Percentiles rank a stretch among this genome's conserved stretches.
Evolutionary conservation across 805 yeast genomes (phyloP).

Genomic region (Ogataea parapolymorpha): DNA sequence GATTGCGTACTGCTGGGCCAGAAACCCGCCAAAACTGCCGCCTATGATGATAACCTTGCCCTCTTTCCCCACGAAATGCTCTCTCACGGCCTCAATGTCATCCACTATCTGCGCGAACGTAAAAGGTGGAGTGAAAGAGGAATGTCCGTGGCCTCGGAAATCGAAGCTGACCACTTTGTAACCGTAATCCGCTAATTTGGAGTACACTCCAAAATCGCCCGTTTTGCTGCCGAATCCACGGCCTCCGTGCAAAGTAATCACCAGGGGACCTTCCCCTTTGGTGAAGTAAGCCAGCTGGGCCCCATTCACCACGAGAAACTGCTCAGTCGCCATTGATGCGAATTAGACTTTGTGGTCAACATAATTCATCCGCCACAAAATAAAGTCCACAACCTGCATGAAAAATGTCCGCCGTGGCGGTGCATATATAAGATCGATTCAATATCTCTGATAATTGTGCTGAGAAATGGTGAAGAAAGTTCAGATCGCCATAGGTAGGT

Average conservation of each 20-base stretch:
- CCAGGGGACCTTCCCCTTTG: conserved; percentile 16
- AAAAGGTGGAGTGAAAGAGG: conserved; percentile 22
- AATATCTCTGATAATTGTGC: neutral
- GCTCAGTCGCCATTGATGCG: conserved; percentile 4
- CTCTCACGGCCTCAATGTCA: conserved; percentile 22
- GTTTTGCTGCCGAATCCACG: conserved; percentile 24
- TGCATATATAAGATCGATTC: neutral
- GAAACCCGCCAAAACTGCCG: conserved; percentile 27
- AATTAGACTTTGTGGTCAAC: too few species aligned
- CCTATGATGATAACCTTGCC: conserved; percentile 22
- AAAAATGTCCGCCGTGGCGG: conserved; percentile 9
- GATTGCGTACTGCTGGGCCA: conserved; percentile 26
- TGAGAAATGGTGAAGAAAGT: conserved; percentile 4
- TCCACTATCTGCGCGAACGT: conserved; percentile 24
- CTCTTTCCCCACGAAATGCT: conserved; percentile 11
- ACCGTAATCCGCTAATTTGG: conserved; percentile 17
- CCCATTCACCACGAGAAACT: conserved; percentile 14
- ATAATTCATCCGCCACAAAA: conserved; percentile 1
- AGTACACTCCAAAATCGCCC: conserved; percentile 23
- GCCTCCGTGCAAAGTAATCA: conserved; percentile 27
- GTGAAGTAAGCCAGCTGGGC: conserved; percentile 19
- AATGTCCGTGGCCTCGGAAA: conserved; percentile 25
- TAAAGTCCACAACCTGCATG: neutral
- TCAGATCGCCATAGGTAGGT: conserved; percentile 16
- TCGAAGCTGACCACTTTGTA: conserved; percentile 25